Evolutionary conservation across 2,329 filamentous ascomycete genomes (phyloP), one percentile per base, ranked within the genome.

Genomic region (Xylaria multiplex): DNA sequence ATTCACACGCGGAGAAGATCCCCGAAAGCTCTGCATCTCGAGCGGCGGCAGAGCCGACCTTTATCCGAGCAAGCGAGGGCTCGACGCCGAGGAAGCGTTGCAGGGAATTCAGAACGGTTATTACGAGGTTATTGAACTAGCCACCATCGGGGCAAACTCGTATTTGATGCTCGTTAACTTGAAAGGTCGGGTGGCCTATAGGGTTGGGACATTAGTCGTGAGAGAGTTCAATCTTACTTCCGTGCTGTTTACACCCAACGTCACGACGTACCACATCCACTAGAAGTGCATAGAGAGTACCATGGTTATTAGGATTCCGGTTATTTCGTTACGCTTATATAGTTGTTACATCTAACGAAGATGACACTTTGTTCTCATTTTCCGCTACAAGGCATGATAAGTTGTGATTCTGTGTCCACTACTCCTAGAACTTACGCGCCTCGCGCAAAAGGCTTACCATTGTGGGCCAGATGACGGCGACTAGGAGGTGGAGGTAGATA

Each of bases 161-260:
- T 69, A 62, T n/a, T 43, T 69, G 50, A 69, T 69, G 67, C 58
- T 67, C 14, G 27, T 65, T 2, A 35, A 55, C 7, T 16, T 55
- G 11, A 35, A 42, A 6, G 19, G 35, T 37, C 27, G 57, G 67
- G 58, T 45, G 53, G 43, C 62, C 11, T 67, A 69, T 27, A 42
- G 64, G 19, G 50, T 69, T 40, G 67, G 64, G 32, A 69, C 61
- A 27, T 14, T 54, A 22, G 32, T 54, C 8, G 32, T 40, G 16
- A 54, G 32, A 22, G 50, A 22, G 32, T 40, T 37, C 32, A 24
- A 54, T n/a, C 50, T 54, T 24, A 54, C 32, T 14, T 7, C 7
- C 19, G 19, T 35, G 19, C n/a, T 54, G 24, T 54, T 54, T 24
- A 54, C 24, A 22, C 13, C 50, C 16, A 19, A 40, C 35, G 35